phyloP scores from a whole-genome alignment of 2,329 filamentous ascomycete genomes.

The Monilinia fructicola region DNA sequence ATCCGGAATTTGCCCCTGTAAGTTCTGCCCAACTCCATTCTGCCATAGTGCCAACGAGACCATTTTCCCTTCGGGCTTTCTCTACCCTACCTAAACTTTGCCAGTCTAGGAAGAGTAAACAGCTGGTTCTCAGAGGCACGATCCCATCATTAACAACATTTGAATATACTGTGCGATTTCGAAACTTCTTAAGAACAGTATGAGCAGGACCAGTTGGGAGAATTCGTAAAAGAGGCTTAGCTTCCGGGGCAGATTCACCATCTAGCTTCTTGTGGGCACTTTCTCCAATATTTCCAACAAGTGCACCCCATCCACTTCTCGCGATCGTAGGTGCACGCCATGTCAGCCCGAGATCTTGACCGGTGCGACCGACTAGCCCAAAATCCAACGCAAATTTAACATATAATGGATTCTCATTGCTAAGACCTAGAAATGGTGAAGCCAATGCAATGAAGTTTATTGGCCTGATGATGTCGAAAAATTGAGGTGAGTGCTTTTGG shows the following conservation, averaged over 20 bases:
- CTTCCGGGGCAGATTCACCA: slow-evolving; percentile 67
- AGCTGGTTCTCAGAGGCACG: slow-evolving; percentile 90
- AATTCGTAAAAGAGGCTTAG: slow-evolving; percentile 86
- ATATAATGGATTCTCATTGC: slow-evolving; percentile 96
- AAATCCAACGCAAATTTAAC: slow-evolving; percentile 97
- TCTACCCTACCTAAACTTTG: slow-evolving; percentile 89
- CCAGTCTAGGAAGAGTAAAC: slow-evolving; percentile 96
- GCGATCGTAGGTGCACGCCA: slow-evolving; percentile 89
- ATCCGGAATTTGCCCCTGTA: slow-evolving; percentile 61
- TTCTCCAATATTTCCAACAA: slow-evolving; percentile 78
- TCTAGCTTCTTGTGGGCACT: slow-evolving; percentile 60
- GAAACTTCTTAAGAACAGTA: slow-evolving; percentile 79
- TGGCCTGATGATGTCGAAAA: slow-evolving; percentile 82
- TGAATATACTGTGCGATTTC: slow-evolving; percentile 89
- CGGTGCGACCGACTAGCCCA: slow-evolving; percentile 91
- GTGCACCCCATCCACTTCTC: slow-evolving; percentile 81
- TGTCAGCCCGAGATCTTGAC: slow-evolving; percentile 89
- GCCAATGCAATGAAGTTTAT: slow-evolving; percentile 89
- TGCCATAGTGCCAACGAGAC: slow-evolving; percentile 86
- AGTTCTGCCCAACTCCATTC: slow-evolving; percentile 95
- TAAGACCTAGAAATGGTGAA: slow-evolving; percentile 84
- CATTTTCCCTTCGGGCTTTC: slow-evolving; percentile 88
- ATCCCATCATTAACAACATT: slow-evolving; percentile 98
- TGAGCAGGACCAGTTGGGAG: slow-evolving; percentile 90
- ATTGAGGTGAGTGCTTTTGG: slow-evolving; percentile 88